Percentiles rank a stretch among this genome's conserved stretches.
phyloP scores from a whole-genome alignment of 805 yeast genomes.

The Spathaspora gorwiae region DNA sequence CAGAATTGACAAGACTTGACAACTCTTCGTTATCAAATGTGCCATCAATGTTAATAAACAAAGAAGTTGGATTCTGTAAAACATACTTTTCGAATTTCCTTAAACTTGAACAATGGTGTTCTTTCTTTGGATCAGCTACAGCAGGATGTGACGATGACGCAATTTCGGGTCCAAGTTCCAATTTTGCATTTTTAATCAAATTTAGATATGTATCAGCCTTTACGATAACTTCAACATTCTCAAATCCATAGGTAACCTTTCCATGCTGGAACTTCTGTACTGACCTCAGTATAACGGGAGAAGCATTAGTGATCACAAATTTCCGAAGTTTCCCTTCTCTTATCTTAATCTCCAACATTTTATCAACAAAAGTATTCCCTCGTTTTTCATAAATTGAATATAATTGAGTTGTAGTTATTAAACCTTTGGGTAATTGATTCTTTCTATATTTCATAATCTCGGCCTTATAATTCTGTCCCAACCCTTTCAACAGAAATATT shows the following conservation, averaged over 20 bases:
- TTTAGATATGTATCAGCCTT: slow-evolving; percentile 19
- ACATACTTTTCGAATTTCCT: slow-evolving; percentile 19
- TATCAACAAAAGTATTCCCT: slow-evolving; percentile 50
- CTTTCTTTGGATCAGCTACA: slow-evolving; percentile 4
- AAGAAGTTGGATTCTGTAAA: slow-evolving; percentile 20
- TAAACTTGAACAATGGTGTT: slow-evolving; percentile 12
- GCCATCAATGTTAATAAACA: slow-evolving; percentile 20
- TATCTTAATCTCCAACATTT: slow-evolving; percentile 33
- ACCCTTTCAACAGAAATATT: slow-evolving; percentile 30
- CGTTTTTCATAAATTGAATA: slow-evolving; percentile 41
- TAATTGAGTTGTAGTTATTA: slow-evolving; percentile 43
- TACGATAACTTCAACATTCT: slow-evolving; percentile 35
- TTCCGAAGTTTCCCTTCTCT: slow-evolving; percentile 34
- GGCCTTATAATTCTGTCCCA: slow-evolving; percentile 31
- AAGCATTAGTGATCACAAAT: slow-evolving; percentile 40
- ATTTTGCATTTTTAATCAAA: slow-evolving; percentile 13
- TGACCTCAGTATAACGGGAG: slow-evolving; percentile 40
- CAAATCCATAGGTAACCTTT: slow-evolving; percentile 39
- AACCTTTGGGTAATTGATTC: slow-evolving; percentile 32
- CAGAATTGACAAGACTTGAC: slow-evolving; percentile 31
- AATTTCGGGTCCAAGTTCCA: neutral
- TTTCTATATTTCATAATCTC: slow-evolving; percentile 32
- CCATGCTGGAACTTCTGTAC: slow-evolving; percentile 27
- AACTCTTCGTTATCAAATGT: slow-evolving; percentile 23
- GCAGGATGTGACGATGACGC: neutral